phyloP scores from a whole-genome alignment of 148 eudicot genomes.

The Hydrangea macrophylla region DNA sequence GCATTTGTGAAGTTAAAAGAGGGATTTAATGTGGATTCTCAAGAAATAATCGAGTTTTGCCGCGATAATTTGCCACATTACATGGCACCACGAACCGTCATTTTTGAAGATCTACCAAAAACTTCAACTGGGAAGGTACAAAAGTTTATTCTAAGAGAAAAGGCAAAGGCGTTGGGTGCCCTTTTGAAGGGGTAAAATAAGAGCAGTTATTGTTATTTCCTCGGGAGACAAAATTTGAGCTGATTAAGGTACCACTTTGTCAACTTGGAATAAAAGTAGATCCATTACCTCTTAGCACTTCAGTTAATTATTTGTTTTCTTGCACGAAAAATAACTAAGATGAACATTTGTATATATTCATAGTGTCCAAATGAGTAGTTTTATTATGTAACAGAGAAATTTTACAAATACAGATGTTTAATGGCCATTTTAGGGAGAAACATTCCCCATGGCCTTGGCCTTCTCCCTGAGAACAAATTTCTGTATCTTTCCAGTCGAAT shows the following conservation, averaged over 20 bases:
- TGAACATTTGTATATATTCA: too few relatives aligned
- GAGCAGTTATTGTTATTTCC: neutral
- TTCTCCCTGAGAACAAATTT: conserved; percentile 58
- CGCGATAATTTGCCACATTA: conserved; percentile 40
- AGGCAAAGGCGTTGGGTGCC: conserved; percentile 29
- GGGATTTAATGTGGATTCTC: conserved; percentile 14
- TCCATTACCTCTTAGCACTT: too few relatives aligned
- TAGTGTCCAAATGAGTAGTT: too few relatives aligned
- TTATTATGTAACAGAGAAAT: too few relatives aligned
- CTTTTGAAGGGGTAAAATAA: conserved; percentile 2
- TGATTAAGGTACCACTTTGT: too few relatives aligned
- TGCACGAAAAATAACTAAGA: too few relatives aligned
- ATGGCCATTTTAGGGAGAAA: conserved; percentile 2
- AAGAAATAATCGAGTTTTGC: conserved; percentile 32
- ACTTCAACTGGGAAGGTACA: conserved; percentile 41
- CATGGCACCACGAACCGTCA: conserved; percentile 42
- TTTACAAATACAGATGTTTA: neutral
- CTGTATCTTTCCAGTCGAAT: conserved; percentile 66
- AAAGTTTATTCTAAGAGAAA: conserved; percentile 32
- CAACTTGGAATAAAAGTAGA: too few relatives aligned
- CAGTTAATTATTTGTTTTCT: too few relatives aligned
- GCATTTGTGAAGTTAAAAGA: conserved; percentile 44
- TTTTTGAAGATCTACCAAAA: conserved; percentile 38
- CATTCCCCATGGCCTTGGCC: conserved; percentile 39
- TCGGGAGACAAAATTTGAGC: neutral